These are phyloP conservation scores for Calamus simplicifolius DNA, from an alignment of 176 grass and related monocot species.

Conservation along the genomic window DNA sequence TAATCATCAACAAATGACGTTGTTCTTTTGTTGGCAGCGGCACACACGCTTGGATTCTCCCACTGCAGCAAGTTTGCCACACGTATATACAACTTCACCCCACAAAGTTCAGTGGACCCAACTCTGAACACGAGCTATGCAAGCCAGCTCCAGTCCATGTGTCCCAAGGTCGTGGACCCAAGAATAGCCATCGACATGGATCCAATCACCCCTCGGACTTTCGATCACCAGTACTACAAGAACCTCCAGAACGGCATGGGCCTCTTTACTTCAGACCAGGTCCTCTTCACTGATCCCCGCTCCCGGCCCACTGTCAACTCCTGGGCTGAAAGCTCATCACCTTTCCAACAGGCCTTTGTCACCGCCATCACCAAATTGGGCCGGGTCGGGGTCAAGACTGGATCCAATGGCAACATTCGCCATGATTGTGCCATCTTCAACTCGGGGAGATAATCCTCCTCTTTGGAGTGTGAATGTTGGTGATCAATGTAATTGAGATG, in stretches of 20 bases:
- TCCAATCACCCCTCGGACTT: neutral
- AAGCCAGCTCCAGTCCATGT: neutral
- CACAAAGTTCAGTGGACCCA: neutral
- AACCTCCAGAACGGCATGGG: conserved; percentile 12
- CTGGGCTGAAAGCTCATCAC: neutral
- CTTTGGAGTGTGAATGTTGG: too few species aligned
- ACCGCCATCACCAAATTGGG: conserved; percentile 7
- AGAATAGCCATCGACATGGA: conserved; percentile 3
- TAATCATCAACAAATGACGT: too few species aligned
- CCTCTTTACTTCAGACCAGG: conserved; percentile 13
- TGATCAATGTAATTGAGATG: too few species aligned
- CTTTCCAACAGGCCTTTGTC: neutral
- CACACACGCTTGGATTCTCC: conserved; percentile 3
- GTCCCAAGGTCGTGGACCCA: conserved; percentile 3
- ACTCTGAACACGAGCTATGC: neutral
- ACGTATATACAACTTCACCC: conserved; percentile 11
- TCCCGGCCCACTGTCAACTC: neutral
- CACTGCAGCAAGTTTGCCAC: conserved; percentile 1
- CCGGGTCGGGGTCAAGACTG: conserved; percentile 14
- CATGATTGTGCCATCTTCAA: conserved; percentile 4
- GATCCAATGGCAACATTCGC: neutral
- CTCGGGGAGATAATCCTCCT: neutral
- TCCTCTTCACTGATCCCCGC: neutral
- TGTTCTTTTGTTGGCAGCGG: neutral
- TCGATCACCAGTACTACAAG: conserved; percentile 17